phyloP scores from a whole-genome alignment of 192 early-diverging fungal species.

The Podila clonocystis region DNA sequence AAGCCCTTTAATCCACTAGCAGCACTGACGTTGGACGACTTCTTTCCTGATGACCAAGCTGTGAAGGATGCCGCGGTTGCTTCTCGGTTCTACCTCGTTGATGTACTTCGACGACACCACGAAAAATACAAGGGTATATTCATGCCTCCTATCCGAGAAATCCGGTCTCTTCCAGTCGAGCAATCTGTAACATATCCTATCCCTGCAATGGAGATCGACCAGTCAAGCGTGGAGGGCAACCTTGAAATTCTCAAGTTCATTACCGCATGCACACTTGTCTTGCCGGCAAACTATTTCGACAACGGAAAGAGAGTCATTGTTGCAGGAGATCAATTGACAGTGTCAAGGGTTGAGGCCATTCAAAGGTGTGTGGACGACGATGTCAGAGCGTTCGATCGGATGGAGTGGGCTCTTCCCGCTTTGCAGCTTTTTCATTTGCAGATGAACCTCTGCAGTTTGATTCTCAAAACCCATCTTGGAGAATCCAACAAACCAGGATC shows the following conservation, averaged over 20 bases:
- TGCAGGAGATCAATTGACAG: neutral
- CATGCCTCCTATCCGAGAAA: neutral
- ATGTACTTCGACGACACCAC: neutral
- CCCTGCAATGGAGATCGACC: neutral
- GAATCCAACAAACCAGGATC: neutral
- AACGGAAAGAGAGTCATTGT: neutral
- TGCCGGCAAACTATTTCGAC: neutral
- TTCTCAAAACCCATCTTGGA: neutral
- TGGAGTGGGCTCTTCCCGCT: neutral
- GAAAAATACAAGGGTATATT: neutral
- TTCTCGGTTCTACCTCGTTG: neutral
- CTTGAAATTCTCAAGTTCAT: neutral
- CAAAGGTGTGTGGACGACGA: neutral
- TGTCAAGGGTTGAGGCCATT: neutral
- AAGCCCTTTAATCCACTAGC: neutral
- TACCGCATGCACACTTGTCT: neutral
- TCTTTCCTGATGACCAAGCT: neutral
- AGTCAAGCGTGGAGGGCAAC: neutral
- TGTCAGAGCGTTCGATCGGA: neutral
- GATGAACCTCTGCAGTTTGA: neutral
- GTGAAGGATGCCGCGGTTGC: neutral
- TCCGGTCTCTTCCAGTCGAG: neutral
- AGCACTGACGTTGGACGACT: neutral
- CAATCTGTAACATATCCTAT: neutral
- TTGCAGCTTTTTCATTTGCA: conserved; percentile 1